phyloP scores from a whole-genome alignment of 768 basidiomycete genomes.

The Boletus eberwhitei region DNA sequence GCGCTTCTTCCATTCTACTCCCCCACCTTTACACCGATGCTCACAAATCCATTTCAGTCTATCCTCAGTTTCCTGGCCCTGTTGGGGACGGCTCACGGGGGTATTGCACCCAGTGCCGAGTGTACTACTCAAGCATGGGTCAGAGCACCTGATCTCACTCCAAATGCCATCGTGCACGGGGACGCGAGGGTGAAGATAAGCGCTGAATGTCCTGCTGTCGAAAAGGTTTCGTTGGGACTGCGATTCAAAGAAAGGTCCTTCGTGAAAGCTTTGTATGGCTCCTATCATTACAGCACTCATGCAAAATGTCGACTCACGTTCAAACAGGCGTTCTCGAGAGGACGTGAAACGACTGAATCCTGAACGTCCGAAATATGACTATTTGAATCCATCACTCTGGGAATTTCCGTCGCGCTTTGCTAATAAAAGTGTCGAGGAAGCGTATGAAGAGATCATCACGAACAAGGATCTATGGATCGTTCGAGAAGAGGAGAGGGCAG shows the following conservation, averaged over 20 bases:
- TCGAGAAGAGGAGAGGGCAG: neutral
- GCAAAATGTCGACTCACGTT: no score
- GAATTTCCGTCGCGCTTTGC: neutral
- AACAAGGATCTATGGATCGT: neutral
- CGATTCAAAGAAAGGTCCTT: constrained; percentile 22
- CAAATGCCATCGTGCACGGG: constrained; percentile 9
- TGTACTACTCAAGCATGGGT: constrained; percentile 16
- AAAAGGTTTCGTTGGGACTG: constrained; percentile 6
- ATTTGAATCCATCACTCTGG: neutral
- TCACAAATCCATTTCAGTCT: neutral
- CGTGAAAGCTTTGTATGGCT: constrained; percentile 8
- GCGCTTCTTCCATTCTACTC: neutral
- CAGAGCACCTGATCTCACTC: constrained; percentile 20
- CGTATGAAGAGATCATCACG: neutral
- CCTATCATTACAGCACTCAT: neutral
- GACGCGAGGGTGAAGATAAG: constrained; percentile 17
- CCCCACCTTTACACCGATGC: neutral
- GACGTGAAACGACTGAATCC: neutral
- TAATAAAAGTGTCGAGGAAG: neutral
- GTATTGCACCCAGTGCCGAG: neutral
- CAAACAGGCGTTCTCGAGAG: neutral
- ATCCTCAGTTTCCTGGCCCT: constrained; percentile 4
- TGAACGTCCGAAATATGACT: neutral
- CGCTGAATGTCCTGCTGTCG: constrained; percentile 8
- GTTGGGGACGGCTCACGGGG: neutral